Conservation (phyloP, 1,284 basidiomycete genomes). For the Cryptococcus sp. region DNA sequence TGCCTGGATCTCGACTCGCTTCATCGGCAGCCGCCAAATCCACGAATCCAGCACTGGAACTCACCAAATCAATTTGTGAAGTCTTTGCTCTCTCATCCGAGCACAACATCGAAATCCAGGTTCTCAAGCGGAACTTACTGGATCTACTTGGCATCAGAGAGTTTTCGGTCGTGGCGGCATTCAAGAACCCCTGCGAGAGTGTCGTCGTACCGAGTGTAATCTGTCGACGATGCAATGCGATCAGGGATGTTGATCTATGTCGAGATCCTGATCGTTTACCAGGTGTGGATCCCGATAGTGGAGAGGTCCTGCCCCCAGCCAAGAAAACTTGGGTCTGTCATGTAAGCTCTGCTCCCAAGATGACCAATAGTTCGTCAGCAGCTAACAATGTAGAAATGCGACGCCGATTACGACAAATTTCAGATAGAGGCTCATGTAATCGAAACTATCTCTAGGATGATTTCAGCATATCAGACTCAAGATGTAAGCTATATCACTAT, state of each 20-base stretch:
- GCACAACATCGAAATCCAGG: constrained; percentile 75
- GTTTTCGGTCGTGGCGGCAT: constrained; percentile 76
- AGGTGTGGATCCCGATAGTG: constrained; percentile 29
- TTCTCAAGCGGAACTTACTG: constrained; percentile 83
- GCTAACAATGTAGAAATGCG: constrained; percentile 54
- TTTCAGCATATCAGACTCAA: constrained; percentile 78
- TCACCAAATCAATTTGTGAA: constrained; percentile 83
- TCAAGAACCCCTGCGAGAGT: constrained; percentile 89
- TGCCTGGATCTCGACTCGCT: constrained; percentile 65
- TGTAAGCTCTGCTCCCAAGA: constrained; percentile 22
- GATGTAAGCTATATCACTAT: constrained; percentile 57
- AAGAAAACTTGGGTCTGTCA: constrained; percentile 47
- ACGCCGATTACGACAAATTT: constrained; percentile 79
- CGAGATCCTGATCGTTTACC: constrained; percentile 84
- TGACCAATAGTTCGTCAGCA: neutral
- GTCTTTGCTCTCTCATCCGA: constrained; percentile 74
- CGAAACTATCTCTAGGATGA: constrained; percentile 65
- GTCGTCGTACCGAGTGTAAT: constrained; percentile 83
- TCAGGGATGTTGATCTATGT: constrained; percentile 91
- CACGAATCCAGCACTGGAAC: constrained; percentile 79
- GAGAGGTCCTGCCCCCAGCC: constrained; percentile 45
- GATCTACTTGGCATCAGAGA: constrained; percentile 85
- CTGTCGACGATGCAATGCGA: constrained; percentile 81
- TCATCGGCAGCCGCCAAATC: constrained; percentile 52
- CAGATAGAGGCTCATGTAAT: constrained; percentile 84